phyloP scores from a whole-genome alignment of 140 eudicot species.

The Stevia rebaudiana region DNA sequence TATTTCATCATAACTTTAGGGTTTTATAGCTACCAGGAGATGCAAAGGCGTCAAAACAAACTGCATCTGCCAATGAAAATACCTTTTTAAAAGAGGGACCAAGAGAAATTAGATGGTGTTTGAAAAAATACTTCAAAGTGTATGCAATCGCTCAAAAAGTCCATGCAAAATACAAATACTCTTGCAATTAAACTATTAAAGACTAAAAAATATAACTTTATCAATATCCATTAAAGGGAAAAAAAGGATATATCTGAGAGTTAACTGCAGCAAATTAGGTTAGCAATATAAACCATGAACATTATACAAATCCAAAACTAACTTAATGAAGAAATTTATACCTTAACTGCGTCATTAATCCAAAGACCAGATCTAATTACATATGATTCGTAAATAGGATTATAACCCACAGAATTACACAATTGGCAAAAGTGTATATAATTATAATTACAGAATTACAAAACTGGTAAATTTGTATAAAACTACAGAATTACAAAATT shows the following conservation, averaged over 20 bases:
- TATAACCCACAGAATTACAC: too few species aligned
- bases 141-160: not conserved
- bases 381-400: too few species aligned
- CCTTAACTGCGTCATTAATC: not conserved
- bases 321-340: not conserved
- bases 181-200: too few species aligned
- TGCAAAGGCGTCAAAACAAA: not conserved
- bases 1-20: not conserved
- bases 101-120: not conserved
- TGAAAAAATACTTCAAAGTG: not conserved
- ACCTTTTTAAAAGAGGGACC: not conserved
- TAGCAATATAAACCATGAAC: slow-evolving; percentile 4
- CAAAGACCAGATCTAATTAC: not conserved
- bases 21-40: not conserved
- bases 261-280: slow-evolving; percentile 6
- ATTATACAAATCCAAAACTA: not conserved
- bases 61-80: not conserved
- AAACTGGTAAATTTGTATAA: not conserved
- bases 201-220: not conserved
- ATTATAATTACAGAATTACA: not conserved
- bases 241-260: not conserved
- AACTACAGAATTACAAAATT: not conserved
- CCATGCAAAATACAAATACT: not conserved
- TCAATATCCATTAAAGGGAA: not conserved
- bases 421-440: too few species aligned